A percentile compares a stretch with the other conserved stretches of the same genome.
phyloP scores from a whole-genome alignment of 75 land plant genomes.

The Picea glauca region DNA sequence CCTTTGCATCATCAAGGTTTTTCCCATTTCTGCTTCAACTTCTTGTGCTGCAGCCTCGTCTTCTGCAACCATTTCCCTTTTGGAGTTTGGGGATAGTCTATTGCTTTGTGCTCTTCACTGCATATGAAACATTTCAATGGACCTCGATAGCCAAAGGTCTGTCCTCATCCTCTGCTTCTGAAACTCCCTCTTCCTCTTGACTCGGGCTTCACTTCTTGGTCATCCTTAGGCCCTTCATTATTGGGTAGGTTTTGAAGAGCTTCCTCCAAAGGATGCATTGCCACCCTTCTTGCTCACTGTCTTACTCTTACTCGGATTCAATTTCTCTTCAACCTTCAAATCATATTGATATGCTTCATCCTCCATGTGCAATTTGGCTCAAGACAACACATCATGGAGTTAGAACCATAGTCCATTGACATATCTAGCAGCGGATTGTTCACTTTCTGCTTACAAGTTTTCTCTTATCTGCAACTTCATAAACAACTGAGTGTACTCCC shows the following conservation, averaged over 20 bases:
- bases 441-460: not conserved
- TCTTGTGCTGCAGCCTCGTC: not conserved
- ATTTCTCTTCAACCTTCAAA: no score
- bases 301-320: no score
- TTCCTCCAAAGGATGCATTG: not conserved
- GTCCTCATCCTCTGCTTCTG: not conserved
- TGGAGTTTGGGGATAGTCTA: no score
- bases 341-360: no score
- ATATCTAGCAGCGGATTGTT: not conserved
- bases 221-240: no score
- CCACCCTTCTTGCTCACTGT: no score
- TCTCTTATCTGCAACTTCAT: not conserved
- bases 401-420: not conserved
- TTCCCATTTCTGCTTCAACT: not conserved
- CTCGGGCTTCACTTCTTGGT: no score
- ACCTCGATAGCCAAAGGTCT: not conserved
- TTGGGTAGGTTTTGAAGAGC: not conserved
- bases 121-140: not conserved
- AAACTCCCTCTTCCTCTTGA: no score
- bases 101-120: no score
- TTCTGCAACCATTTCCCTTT: not conserved
- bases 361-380: no score
- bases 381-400: not conserved
- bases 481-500: not conserved
- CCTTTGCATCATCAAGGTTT: not conserved